These are phyloP conservation scores for Pestalotiopsis sp. DNA, from an alignment of 2,329 filamentous ascomycete genomes.

Conservation along the genomic window DNA sequence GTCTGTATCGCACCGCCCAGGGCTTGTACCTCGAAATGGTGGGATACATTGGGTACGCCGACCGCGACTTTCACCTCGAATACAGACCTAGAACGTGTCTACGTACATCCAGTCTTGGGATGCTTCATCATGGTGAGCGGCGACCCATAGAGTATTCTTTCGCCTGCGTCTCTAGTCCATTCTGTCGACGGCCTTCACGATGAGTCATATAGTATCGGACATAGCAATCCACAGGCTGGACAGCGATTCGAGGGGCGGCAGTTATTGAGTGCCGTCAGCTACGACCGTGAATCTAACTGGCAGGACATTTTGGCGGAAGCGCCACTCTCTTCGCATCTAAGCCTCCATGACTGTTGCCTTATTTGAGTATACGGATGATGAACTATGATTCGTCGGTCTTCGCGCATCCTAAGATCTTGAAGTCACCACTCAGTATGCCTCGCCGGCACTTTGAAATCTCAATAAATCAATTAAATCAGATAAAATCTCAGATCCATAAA, in stretches of 20 bases:
- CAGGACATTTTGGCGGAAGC: too few relatives aligned
- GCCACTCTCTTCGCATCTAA: too few relatives aligned
- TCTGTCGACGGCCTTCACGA: neutral
- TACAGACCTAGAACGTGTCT: too few relatives aligned
- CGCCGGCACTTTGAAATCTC: too few relatives aligned
- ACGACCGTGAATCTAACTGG: too few relatives aligned
- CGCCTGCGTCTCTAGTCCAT: neutral
- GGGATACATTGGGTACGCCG: conserved; percentile 2
- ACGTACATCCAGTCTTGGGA: neutral
- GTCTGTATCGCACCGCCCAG: neutral
- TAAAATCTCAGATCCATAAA: neutral
- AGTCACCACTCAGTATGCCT: too few relatives aligned
- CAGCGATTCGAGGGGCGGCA: too few relatives aligned
- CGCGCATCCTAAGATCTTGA: too few relatives aligned
- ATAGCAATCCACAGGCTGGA: too few relatives aligned
- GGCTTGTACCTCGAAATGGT: conserved; percentile 1
- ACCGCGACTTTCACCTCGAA: neutral
- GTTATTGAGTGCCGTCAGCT: too few relatives aligned
- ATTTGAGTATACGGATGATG: too few relatives aligned
- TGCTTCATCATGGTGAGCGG: neutral
- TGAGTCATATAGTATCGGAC: neutral
- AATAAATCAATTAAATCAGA: neutral
- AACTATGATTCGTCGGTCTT: too few relatives aligned
- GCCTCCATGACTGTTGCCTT: neutral
- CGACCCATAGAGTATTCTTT: neutral